A percentile compares a stretch with the other conserved stretches of the same genome.
phyloP scores from a whole-genome alignment of 2,329 filamentous ascomycete species.

The Pyricularia grisea region DNA sequence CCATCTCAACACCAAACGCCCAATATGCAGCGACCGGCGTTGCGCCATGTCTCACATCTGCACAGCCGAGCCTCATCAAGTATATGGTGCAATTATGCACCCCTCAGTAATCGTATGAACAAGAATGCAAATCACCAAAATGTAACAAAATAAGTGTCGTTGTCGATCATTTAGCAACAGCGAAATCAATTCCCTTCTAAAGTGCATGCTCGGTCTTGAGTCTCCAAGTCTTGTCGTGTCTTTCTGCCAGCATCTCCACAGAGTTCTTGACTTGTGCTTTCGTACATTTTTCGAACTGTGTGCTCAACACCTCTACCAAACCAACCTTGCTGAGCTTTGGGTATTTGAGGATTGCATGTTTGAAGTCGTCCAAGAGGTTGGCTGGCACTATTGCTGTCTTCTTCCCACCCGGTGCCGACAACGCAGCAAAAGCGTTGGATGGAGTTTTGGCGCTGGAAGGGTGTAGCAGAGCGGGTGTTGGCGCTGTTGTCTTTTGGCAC shows the following conservation, averaged over 20 bases:
- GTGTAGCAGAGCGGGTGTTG: slow-evolving; percentile 8
- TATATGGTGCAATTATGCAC: not conserved
- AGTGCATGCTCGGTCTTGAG: slow-evolving; percentile 22
- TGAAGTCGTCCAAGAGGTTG: slow-evolving; percentile 57
- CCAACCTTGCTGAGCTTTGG: slow-evolving; percentile 58
- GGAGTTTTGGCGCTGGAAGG: slow-evolving; percentile 12
- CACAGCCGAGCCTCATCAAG: not conserved
- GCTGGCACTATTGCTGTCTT: slow-evolving; percentile 36
- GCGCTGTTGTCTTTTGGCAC: slow-evolving; percentile 13
- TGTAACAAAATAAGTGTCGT: not conserved
- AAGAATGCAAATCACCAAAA: not conserved
- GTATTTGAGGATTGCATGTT: slow-evolving; percentile 53
- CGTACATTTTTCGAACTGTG: slow-evolving; percentile 60
- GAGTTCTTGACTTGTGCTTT: slow-evolving; percentile 65
- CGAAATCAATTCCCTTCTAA: not conserved
- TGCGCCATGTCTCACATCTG: not conserved
- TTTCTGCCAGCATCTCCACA: slow-evolving; percentile 53
- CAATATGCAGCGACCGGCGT: not conserved
- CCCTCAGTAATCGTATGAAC: not conserved
- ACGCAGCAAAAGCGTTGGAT: slow-evolving; percentile 11
- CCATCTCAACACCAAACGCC: not conserved
- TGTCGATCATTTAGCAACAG: not conserved
- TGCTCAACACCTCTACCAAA: slow-evolving; percentile 65
- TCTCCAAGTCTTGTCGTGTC: slow-evolving; percentile 57
- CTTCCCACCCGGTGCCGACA: slow-evolving; percentile 12